Percentiles rank a stretch among this genome's conserved stretches.
These are phyloP conservation scores for Draba incana DNA, from an alignment of 345 rosid genomes.

Conservation along the genomic window DNA sequence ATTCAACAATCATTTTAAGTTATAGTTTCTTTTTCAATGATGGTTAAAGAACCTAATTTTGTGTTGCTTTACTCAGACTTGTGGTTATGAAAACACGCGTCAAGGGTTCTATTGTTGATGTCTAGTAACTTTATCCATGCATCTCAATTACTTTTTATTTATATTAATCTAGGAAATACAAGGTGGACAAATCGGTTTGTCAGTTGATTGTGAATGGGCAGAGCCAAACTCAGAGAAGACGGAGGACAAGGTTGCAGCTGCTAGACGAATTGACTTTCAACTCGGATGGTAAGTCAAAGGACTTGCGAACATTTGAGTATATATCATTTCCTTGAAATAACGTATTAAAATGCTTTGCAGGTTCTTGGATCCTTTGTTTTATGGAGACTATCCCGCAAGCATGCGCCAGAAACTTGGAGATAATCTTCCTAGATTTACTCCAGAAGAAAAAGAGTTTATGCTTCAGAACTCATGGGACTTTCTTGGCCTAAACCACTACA, in stretches of 20 bases:
- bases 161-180: slow-evolving; percentile 58
- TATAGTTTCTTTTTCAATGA: not conserved
- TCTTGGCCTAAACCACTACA: slow-evolving; percentile 87
- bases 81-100: not conserved
- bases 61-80: not conserved
- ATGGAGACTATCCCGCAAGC: slow-evolving; percentile 80
- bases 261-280: slow-evolving; percentile 81
- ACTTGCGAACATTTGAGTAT: not conserved
- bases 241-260: slow-evolving; percentile 68
- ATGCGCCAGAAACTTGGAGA: slow-evolving; percentile 70
- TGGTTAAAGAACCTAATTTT: slow-evolving; percentile 8
- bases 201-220: slow-evolving; percentile 74
- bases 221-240: slow-evolving; percentile 62
- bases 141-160: slow-evolving; percentile 2
- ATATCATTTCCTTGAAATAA: slow-evolving; percentile 17
- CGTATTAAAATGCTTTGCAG: slow-evolving; percentile 41
- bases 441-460: slow-evolving; percentile 63
- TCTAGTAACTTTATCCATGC: slow-evolving; percentile 7
- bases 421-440: slow-evolving; percentile 68
- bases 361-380: slow-evolving; percentile 79
- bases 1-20: not conserved
- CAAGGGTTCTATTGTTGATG: slow-evolving; percentile 7
- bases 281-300: slow-evolving; percentile 69
- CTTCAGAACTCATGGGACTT: slow-evolving; percentile 70
- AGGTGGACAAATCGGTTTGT: slow-evolving; percentile 81